These are phyloP conservation scores for Oehlia diaphana DNA, from an alignment of 192 early-diverging fungal species.

Conservation along the genomic window DNA sequence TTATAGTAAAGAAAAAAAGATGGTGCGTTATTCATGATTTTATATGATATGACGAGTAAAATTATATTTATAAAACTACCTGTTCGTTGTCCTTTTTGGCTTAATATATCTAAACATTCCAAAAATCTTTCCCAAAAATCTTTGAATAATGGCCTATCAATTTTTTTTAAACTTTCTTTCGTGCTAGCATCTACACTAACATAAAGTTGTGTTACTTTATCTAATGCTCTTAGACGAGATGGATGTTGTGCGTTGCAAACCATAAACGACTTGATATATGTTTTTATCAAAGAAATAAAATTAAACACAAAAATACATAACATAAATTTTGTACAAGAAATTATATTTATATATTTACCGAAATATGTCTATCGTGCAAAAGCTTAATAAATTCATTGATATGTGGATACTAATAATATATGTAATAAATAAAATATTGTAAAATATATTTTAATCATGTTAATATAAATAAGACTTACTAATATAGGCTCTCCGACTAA, in stretches of 20 bases:
- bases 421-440: background rate
- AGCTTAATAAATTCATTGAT: constrained; percentile 75
- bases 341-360: constrained; percentile 15
- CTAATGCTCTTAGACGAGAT: constrained; percentile 57
- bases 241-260: constrained; percentile 80
- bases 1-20: background rate
- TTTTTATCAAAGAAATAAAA: background rate
- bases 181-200: constrained; percentile 75
- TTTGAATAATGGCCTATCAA: constrained; percentile 72
- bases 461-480: constrained; percentile 31
- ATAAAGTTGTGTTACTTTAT: constrained; percentile 74
- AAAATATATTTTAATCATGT: background rate
- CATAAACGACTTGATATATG: constrained; percentile 51
- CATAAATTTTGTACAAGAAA: background rate
- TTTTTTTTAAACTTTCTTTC: constrained; percentile 73
- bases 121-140: constrained; percentile 80
- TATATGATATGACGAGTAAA: background rate
- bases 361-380: constrained; percentile 65
- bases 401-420: constrained; percentile 62
- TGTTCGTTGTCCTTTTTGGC: constrained; percentile 70
- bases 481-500: constrained; percentile 68
- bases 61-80: background rate
- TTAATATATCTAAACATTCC: constrained; percentile 59
- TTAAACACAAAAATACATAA: too few relatives aligned
- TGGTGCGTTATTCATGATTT: background rate